Base-by-base conservation (phyloP, 345 rosid genomes). In the Garcia nutans region DNA sequence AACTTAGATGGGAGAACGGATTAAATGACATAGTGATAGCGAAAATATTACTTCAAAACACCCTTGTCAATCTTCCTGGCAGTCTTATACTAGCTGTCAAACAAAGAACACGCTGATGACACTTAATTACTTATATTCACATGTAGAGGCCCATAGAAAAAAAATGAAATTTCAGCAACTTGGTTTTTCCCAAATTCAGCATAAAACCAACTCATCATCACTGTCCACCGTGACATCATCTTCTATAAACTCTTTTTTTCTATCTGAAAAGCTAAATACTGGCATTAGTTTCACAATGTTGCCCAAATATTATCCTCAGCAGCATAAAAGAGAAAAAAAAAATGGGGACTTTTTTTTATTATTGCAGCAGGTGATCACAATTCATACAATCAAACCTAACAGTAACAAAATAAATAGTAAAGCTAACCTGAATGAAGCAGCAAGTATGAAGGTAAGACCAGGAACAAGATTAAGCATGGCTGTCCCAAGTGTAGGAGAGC, bases 401-500 rank as follows among this genome's bases (percentile, higher is more conserved):
- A 68, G 19, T 37, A 71, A 70, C 23, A 42, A 68, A 20, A 71
- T 20, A 4, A 45, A 71, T 60, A 76, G 55, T 58, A 28, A 28
- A 65, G 13, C 63, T 50, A 70, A 91, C 92, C 92, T 88, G 81
- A 80, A 87, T 77, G 81, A 72, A 81, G 86, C 47, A 52, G 92
- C 90, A 65, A 88, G 87, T 17, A 88, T 61, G 82, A 87, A 91
- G 50, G 90, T 82, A 61, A 91, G 82, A 50, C 88, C 92, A 67
- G 89, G 92, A 74, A 90, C 69, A 11, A 89, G 86, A 65, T 89
- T 89, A 56, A 87, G 86, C 85, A 91, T 80, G 9, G 92, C 88
- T 33, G 92, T 81, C 71, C 80, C 88, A 63, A 88, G 82, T 41
- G 89, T 84, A 12, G 92, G 89, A 62, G 92, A 87, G 60, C 88